Conservation (phyloP, 441 rosid species). For the California macrophylla region DNA sequence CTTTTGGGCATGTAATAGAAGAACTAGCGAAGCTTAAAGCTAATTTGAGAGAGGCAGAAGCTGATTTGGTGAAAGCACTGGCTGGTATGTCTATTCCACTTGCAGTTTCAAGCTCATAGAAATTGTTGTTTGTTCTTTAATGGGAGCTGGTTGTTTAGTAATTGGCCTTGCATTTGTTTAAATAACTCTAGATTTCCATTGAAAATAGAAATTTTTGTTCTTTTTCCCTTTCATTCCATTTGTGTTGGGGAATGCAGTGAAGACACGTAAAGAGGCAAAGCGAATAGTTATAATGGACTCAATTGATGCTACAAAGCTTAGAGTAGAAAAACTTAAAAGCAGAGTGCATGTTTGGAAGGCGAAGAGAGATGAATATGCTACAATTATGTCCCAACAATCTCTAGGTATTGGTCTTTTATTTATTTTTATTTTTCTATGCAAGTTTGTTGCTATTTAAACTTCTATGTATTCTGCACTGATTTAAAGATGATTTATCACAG, state of each 20-base stretch:
- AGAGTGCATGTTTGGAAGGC: conserved; percentile 13
- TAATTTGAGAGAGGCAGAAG: conserved; percentile 57
- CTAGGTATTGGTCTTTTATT: background rate
- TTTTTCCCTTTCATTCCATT: background rate
- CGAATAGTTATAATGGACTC: conserved; percentile 56
- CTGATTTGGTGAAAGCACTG: conserved; percentile 58
- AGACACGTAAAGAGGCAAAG: conserved; percentile 68
- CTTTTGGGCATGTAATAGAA: conserved; percentile 27
- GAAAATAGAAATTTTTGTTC: background rate
- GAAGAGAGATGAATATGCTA: conserved; percentile 16
- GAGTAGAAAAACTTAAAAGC: conserved; percentile 16
- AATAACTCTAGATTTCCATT: background rate
- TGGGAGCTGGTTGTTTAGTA: background rate
- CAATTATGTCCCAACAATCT: conserved; percentile 11
- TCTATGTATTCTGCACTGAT: background rate
- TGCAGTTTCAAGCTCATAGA: background rate
- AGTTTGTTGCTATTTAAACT: background rate
- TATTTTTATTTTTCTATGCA: background rate
- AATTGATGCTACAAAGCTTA: conserved; percentile 18
- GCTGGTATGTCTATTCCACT: conserved; percentile 39
- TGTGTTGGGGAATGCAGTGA: conserved; percentile 34
- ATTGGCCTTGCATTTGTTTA: background rate
- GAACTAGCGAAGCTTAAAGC: conserved; percentile 41
- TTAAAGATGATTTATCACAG: background rate
- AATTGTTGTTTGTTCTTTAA: background rate